Evolutionary conservation across 176 grass and related monocot genomes (phyloP).

Genomic region (Thinopyrum elongatum): DNA sequence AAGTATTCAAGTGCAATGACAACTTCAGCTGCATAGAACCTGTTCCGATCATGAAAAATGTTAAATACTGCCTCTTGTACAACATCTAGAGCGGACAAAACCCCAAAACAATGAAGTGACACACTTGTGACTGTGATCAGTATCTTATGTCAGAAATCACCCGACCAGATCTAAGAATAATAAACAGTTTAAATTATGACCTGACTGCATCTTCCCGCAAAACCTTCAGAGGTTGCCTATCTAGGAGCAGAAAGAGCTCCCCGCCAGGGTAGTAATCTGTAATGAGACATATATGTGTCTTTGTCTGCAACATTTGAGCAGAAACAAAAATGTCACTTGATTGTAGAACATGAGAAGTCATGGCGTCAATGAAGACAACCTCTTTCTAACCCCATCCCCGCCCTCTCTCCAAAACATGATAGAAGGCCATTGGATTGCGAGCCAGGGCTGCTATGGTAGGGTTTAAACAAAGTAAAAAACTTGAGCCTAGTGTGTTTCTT

Average conservation of each 20-base stretch:
- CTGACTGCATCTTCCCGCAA: constrained; percentile 88
- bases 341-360: neutral
- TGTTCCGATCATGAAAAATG: constrained; percentile 30
- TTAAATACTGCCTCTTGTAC: neutral
- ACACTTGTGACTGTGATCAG: neutral
- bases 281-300: constrained; percentile 91
- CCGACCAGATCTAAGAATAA: neutral
- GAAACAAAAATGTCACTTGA: constrained; percentile 8
- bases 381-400: neutral
- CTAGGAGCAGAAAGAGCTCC: constrained; percentile 86
- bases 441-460: neutral
- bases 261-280: constrained; percentile 83
- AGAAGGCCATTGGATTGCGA: neutral
- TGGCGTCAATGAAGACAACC: neutral
- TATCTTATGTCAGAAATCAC: neutral
- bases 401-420: neutral
- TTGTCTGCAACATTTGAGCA: constrained; percentile 57
- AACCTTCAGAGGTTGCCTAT: constrained; percentile 82
- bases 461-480: constrained; percentile 5
- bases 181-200: constrained; percentile 38
- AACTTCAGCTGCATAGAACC: constrained; percentile 95
- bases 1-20: constrained; percentile 89
- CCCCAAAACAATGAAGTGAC: neutral
- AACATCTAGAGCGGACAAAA: neutral
- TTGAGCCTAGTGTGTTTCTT: neutral